These are phyloP conservation scores for Hypocreales sp. DNA, from an alignment of 2,329 filamentous ascomycete genomes.

Conservation along the genomic window DNA sequence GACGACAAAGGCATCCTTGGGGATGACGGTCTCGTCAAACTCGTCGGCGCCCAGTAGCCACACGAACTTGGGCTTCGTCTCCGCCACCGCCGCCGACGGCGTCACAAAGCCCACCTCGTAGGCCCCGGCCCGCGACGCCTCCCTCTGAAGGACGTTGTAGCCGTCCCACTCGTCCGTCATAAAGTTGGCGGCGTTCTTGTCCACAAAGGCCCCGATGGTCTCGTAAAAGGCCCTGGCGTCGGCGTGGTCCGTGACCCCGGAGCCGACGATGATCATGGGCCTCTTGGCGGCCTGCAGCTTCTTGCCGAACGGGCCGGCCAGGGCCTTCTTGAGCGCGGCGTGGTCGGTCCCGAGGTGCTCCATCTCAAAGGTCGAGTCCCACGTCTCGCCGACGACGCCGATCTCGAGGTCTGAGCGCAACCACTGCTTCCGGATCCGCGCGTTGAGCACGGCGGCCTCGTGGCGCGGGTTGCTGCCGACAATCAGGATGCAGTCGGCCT, in stretches of 20 bases:
- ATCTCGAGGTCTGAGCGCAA: conserved; percentile 88
- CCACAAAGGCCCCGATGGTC: conserved; percentile 75
- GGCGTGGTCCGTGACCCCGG: conserved; percentile 75
- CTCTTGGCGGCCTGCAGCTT: conserved; percentile 76
- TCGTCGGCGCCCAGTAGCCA: conserved; percentile 97
- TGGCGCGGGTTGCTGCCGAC: conserved; percentile 91
- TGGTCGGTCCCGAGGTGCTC: conserved; percentile 75
- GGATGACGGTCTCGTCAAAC: conserved; percentile 69
- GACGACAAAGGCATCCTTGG: conserved; percentile 89
- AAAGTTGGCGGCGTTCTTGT: conserved; percentile 86
- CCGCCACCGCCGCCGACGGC: conserved; percentile 64
- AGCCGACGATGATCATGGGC: conserved; percentile 94
- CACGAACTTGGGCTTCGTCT: conserved; percentile 83
- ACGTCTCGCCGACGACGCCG: conserved; percentile 78
- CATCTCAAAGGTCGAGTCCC: conserved; percentile 90
- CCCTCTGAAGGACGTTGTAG: conserved; percentile 90
- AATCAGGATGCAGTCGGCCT: conserved; percentile 81
- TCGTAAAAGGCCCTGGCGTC: conserved; percentile 93
- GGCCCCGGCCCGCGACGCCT: conserved; percentile 81
- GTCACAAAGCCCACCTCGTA: conserved; percentile 93
- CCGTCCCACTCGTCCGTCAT: conserved; percentile 86
- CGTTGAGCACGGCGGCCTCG: conserved; percentile 89
- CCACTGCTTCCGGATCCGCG: conserved; percentile 96
- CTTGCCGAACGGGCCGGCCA: conserved; percentile 82
- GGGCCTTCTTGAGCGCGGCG: conserved; percentile 66